These are phyloP conservation scores for Letharia columbiana DNA, from an alignment of 495 filamentous ascomycete genomes.

Conservation along the genomic window DNA sequence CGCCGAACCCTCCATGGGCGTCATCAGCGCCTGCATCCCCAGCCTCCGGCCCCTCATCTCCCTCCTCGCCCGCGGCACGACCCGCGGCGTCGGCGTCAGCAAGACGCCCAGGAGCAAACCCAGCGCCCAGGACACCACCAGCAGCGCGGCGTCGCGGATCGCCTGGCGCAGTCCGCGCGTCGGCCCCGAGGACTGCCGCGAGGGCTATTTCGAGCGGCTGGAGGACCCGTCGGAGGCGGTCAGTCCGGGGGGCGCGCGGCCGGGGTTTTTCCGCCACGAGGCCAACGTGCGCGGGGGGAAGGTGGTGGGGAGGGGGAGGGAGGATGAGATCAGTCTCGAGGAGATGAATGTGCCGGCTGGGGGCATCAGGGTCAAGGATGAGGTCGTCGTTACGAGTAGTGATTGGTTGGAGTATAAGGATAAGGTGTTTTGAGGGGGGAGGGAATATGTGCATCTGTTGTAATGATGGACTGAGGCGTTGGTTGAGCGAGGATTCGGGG, in stretches of 20 bases:
- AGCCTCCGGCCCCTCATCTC: constrained; percentile 46
- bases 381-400: constrained; percentile 11
- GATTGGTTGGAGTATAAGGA: constrained; percentile 15
- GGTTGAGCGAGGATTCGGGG: too few relatives aligned
- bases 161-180: background rate
- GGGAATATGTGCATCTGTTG: too few relatives aligned
- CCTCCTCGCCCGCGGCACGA: constrained; percentile 27
- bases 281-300: constrained; percentile 2
- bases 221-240: background rate
- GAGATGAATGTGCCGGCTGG: constrained; percentile 18
- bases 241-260: background rate
- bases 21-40: constrained; percentile 49
- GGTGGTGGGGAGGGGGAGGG: constrained; percentile 17
- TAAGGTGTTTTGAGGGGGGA: constrained; percentile 17
- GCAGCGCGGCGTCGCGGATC: background rate
- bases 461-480: too few relatives aligned
- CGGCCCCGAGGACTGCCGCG: background rate
- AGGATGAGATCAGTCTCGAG: constrained; percentile 15
- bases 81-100: background rate
- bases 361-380: constrained; percentile 11
- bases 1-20: constrained; percentile 49
- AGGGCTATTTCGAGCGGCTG: background rate
- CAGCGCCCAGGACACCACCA: constrained; percentile 2
- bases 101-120: background rate
- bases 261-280: constrained; percentile 1